Conservation (phyloP, 106 monocot species). For the Xerophyta viscosa region DNA sequence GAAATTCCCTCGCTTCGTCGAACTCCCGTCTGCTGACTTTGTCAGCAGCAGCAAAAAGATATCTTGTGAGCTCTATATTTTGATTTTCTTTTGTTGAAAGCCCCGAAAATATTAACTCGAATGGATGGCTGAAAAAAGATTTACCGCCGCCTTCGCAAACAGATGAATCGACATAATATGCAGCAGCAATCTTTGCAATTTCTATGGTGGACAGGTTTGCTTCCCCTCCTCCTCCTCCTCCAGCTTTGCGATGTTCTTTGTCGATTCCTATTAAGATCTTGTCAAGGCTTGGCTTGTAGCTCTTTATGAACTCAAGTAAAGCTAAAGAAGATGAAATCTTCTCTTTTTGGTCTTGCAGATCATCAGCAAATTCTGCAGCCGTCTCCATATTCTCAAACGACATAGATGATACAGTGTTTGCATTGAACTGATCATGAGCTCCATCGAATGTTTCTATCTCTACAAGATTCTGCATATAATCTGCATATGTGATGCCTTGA, state of each 20-base stretch:
- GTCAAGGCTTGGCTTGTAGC: not conserved
- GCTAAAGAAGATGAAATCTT: not conserved
- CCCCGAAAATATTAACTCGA: constrained; percentile 1
- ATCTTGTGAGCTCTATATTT: constrained; percentile 10
- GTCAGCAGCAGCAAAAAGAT: constrained; percentile 11
- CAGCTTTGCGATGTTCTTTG: not conserved
- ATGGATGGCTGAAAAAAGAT: constrained; percentile 10
- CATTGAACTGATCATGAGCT: too few relatives aligned
- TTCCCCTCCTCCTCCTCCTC: not conserved
- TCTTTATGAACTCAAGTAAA: constrained; percentile 2
- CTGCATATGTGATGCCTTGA: too few relatives aligned
- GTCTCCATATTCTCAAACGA: not conserved
- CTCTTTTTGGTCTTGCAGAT: not conserved
- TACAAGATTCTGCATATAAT: too few relatives aligned
- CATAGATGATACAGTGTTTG: too few relatives aligned
- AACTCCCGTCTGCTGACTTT: not conserved
- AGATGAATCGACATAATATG: constrained; percentile 9
- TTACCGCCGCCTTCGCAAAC: not conserved
- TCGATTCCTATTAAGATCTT: not conserved
- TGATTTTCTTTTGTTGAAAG: not conserved
- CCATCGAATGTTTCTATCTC: too few relatives aligned
- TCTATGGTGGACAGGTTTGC: constrained; percentile 16
- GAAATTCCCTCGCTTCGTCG: constrained; percentile 4
- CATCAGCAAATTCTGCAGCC: not conserved
- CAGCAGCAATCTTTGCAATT: constrained; percentile 12